These are phyloP conservation scores for Elsinoe arachidis DNA, from an alignment of 2,329 filamentous ascomycete genomes.

Conservation along the genomic window DNA sequence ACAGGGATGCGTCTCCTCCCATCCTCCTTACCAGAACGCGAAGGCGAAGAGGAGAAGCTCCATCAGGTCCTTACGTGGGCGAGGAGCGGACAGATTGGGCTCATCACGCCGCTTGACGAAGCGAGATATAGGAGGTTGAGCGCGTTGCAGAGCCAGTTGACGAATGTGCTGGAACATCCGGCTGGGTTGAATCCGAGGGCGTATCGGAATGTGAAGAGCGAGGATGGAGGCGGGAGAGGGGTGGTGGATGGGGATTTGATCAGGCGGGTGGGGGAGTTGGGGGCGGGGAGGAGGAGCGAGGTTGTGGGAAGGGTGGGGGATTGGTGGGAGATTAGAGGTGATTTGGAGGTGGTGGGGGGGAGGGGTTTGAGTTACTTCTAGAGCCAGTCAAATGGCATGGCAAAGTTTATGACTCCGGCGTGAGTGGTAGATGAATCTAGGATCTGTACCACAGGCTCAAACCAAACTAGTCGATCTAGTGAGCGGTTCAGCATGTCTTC, in stretches of 20 bases:
- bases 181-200: slow-evolving; percentile 77
- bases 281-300: slow-evolving; percentile 61
- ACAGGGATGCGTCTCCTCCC: slow-evolving; percentile 69
- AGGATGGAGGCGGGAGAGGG: slow-evolving; percentile 46
- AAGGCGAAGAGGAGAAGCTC: slow-evolving; percentile 19
- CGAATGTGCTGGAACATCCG: slow-evolving; percentile 64
- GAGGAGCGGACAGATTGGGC: slow-evolving; percentile 64
- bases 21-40: slow-evolving; percentile 38
- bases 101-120: slow-evolving; percentile 71
- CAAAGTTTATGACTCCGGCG: too few relatives aligned
- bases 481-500: too few relatives aligned
- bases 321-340: slow-evolving; percentile 56
- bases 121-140: slow-evolving; percentile 73
- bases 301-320: slow-evolving; percentile 59
- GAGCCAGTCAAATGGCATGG: not conserved
- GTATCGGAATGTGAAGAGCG: slow-evolving; percentile 52
- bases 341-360: slow-evolving; percentile 59
- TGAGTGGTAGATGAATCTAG: too few relatives aligned
- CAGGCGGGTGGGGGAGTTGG: slow-evolving; percentile 65
- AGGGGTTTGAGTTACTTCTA: slow-evolving; percentile 53
- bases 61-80: slow-evolving; percentile 61
- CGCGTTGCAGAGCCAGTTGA: slow-evolving; percentile 70
- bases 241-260: slow-evolving; percentile 74
- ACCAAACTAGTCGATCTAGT: too few relatives aligned
- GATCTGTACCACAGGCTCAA: too few relatives aligned